Evolutionary conservation across 2,329 filamentous ascomycete genomes (phyloP), one percentile per base, ranked within the genome.

Genomic region (Alternaria triticina): DNA sequence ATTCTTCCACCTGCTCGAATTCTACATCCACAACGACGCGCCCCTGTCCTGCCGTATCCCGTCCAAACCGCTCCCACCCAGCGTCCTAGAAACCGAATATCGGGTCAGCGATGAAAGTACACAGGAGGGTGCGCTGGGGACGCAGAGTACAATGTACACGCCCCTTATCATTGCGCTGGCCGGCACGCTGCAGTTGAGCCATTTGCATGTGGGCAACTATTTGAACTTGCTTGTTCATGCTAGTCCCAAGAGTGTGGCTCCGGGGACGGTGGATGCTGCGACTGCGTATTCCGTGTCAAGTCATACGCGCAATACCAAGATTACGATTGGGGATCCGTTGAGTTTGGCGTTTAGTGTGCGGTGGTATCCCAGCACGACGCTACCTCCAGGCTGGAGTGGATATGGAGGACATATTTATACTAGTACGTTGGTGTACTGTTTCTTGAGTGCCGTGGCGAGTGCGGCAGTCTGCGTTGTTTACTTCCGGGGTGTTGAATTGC

Each of bases 21-120:
- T 97, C 86, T 98, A 98, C 86, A 90, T 98, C 79, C 96, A 98
- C 86, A 94, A 91, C 83, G 96, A 99, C 82, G 94, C 94, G 17
- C 96, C 96, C 10, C 86, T 98, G 54, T 90, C 93, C 58, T 99
- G 96, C 81, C 94, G 96, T 56, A 88, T 98, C 13, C 93, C 95
- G 27, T 88, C 93, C 0, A 89, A 91, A 8, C 95, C 95, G 0
- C 81, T 88, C 2, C 76, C 81, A 2, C 76, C 81, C 10, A 74
- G 75, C 20, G 79, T 81, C 27, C 60, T 74, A 65, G 70, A 72
- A 60, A 67, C 65, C 30, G 70, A 77, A 51, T 78, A 76, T 67
- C 72, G 68, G 36, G 72, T 74, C 12, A 64, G 62, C 1, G 76
- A 78, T 54, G 80, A 88, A 68, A 84, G 28, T 4, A 71, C 74